Evolutionary conservation across 192 early-diverging fungal species (phyloP).

Genomic region (Paraglomus occultum): DNA sequence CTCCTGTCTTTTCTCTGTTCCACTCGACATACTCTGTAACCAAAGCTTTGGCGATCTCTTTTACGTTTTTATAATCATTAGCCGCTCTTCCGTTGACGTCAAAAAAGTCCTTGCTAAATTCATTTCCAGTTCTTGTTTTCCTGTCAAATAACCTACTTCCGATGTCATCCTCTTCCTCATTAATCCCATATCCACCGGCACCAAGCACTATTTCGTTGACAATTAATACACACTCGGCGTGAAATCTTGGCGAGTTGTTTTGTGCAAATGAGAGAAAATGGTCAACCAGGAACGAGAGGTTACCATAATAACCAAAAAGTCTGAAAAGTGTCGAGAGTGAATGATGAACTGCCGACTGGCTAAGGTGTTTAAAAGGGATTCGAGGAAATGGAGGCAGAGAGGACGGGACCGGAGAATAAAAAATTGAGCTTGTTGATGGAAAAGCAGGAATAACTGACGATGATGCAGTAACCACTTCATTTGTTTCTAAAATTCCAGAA

Average conservation of each 20-base stretch:
- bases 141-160: no score
- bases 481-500: no score
- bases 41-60: slow-evolving; percentile 24
- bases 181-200: slow-evolving; percentile 10
- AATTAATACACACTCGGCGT: slow-evolving; percentile 38
- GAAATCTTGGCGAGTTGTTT: neutral
- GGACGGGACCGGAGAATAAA: neutral
- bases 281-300: slow-evolving; percentile 32
- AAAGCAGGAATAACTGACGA: no score
- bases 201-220: slow-evolving; percentile 38
- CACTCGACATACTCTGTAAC: slow-evolving; percentile 29
- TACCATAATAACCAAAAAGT: slow-evolving; percentile 32
- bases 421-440: no score
- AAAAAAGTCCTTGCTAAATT: neutral
- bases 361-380: slow-evolving; percentile 36
- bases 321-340: slow-evolving; percentile 32
- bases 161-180: neutral
- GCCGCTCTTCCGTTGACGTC: neutral
- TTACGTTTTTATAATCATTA: slow-evolving; percentile 17
- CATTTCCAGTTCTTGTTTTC: no score
- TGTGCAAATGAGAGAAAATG: slow-evolving; percentile 37
- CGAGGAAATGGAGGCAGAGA: slow-evolving; percentile 25
- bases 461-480: no score
- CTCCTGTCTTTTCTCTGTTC: neutral
- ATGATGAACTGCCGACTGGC: slow-evolving; percentile 15